These are phyloP conservation scores for Athelia psychrophila DNA, from an alignment of 1,284 basidiomycete species.

Conservation along the genomic window DNA sequence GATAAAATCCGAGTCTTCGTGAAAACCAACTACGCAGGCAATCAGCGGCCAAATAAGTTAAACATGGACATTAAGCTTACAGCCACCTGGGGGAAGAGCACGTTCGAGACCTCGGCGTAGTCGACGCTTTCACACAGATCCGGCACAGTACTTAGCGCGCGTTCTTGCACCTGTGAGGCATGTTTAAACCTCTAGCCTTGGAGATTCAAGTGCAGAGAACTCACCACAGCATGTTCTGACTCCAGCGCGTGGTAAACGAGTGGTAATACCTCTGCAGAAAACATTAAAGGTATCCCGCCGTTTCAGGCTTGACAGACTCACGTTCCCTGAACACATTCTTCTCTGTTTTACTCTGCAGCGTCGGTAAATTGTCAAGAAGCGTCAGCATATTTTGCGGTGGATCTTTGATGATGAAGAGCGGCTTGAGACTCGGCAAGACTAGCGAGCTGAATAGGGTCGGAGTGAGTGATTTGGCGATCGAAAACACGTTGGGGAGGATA, in stretches of 20 bases:
- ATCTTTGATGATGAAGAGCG: conserved; percentile 89
- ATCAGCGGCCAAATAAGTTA: conserved; percentile 2
- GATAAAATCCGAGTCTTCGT: conserved; percentile 84
- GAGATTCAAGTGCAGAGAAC: conserved; percentile 14
- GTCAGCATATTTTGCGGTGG: conserved; percentile 97
- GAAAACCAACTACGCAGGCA: conserved; percentile 70
- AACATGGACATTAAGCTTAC: conserved; percentile 41
- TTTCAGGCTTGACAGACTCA: conserved; percentile 37
- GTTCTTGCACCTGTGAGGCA: conserved; percentile 77
- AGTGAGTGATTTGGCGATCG: conserved; percentile 79
- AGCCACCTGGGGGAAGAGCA: conserved; percentile 85
- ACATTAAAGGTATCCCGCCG: conserved; percentile 1
- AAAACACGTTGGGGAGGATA: conserved; percentile 97
- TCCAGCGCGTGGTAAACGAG: conserved; percentile 95
- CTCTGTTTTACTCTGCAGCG: conserved; percentile 90
- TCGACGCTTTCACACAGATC: conserved; percentile 91
- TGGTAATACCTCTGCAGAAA: conserved; percentile 78
- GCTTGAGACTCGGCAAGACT: conserved; percentile 87
- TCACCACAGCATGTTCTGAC: conserved; percentile 80
- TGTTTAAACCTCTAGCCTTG: background rate
- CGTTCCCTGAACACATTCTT: conserved; percentile 87
- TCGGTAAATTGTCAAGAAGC: conserved; percentile 83
- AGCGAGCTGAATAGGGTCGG: conserved; percentile 80
- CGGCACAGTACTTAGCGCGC: conserved; percentile 83
- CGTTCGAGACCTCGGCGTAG: conserved; percentile 86